Evolutionary conservation across 208 protist genomes (phyloP).

Genomic region (Acanthamoeba castellanii): DNA sequence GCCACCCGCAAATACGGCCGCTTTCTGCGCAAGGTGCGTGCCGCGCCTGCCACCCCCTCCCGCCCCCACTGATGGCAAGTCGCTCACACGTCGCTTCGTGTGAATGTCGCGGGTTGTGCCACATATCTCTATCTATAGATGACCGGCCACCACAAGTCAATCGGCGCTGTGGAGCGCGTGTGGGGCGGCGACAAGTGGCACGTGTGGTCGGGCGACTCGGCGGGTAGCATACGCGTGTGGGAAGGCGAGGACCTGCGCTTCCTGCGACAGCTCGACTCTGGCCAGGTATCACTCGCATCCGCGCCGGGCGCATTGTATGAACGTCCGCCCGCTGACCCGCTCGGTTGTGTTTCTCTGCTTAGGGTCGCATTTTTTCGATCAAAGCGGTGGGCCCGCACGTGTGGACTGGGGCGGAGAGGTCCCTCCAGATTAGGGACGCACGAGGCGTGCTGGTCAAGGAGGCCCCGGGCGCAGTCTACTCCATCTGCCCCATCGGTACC

Average conservation of each 20-base stretch:
- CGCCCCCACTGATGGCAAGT: no score
- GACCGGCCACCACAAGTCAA: slow-evolving; percentile 26
- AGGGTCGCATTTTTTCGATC: slow-evolving; percentile 51
- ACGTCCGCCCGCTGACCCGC: background rate
- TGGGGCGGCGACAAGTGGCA: slow-evolving; percentile 30
- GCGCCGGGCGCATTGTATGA: no score
- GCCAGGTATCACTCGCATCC: background rate
- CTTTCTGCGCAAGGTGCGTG: slow-evolving; percentile 7
- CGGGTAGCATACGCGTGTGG: slow-evolving; percentile 52
- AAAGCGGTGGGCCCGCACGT: slow-evolving; percentile 14
- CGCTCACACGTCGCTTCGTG: background rate
- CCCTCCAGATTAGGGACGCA: slow-evolving; percentile 44
- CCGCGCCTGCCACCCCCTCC: background rate
- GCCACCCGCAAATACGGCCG: background rate
- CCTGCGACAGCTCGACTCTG: slow-evolving; percentile 39
- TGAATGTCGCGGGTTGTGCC: background rate
- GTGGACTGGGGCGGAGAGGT: slow-evolving; percentile 40
- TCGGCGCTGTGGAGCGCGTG: slow-evolving; percentile 11
- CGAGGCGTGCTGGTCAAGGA: slow-evolving; percentile 56
- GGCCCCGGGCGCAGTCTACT: background rate
- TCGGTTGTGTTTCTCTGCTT: background rate
- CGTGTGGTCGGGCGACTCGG: slow-evolving; percentile 62
- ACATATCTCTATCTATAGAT: background rate
- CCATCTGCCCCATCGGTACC: background rate
- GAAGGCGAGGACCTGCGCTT: slow-evolving; percentile 46